Percentiles rank a stretch among this genome's conserved stretches.
Conservation (phyloP, 192 early-diverging fungal species). For the Gigaspora rosea region DNA sequence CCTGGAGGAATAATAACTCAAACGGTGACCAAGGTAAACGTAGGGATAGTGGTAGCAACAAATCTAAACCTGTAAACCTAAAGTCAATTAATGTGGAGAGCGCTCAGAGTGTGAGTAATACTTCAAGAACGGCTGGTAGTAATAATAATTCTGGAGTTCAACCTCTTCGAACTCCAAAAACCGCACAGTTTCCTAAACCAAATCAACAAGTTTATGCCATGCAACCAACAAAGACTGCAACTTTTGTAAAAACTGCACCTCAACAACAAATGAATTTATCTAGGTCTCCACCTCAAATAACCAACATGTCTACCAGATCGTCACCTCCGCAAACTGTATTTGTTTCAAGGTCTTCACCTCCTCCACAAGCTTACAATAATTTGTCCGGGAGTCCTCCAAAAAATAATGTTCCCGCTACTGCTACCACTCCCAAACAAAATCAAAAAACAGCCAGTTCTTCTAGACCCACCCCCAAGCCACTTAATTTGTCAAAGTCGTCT, state of each 20-base stretch:
- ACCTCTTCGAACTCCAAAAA: constrained; percentile 23
- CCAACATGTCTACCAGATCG: too few species aligned
- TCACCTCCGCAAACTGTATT: too few species aligned
- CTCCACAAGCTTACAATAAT: too few species aligned
- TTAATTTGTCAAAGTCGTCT: constrained; percentile 30
- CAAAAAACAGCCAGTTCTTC: constrained; percentile 8
- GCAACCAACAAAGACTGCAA: not conserved
- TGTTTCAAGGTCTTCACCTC: too few species aligned
- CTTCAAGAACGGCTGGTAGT: constrained; percentile 1
- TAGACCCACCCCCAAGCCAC: constrained; percentile 28
- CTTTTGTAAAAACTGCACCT: not conserved
- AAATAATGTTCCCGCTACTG: not conserved
- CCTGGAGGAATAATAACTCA: constrained; percentile 22
- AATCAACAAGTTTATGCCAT: constrained; percentile 24
- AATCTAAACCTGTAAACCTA: constrained; percentile 21
- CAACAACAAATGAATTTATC: constrained; percentile 23
- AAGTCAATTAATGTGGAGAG: constrained; percentile 26
- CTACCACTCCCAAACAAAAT: not conserved
- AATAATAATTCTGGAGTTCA: not conserved
- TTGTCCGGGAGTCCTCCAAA: not conserved
- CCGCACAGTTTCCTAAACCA: constrained; percentile 18
- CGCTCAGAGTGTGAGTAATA: constrained; percentile 12
- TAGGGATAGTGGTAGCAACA: constrained; percentile 27
- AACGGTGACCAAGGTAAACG: constrained; percentile 29
- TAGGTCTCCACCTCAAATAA: constrained; percentile 14